These are phyloP conservation scores for Kwoniella dendrophila DNA, from an alignment of 768 basidiomycete genomes.

Conservation along the genomic window DNA sequence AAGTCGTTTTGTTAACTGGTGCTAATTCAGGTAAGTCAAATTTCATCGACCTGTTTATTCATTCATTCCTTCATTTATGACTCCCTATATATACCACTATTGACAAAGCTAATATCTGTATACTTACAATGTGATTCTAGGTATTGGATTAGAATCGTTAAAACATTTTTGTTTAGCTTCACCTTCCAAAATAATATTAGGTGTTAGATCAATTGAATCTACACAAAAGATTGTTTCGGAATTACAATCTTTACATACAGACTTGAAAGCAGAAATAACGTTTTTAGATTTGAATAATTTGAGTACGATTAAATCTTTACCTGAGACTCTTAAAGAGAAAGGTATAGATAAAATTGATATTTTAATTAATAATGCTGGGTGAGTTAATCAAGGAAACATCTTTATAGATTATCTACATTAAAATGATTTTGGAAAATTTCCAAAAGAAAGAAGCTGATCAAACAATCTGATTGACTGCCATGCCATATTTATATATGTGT, in stretches of 20 bases:
- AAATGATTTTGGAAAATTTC: too few species aligned
- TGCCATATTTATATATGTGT: not conserved
- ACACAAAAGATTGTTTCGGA: conserved; percentile 5
- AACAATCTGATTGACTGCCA: too few species aligned
- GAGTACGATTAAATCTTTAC: conserved; percentile 17
- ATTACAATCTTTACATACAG: conserved; percentile 11
- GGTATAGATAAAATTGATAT: conserved; percentile 18
- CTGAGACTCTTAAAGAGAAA: not conserved
- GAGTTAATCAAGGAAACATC: not conserved
- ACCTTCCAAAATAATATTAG: conserved; percentile 21
- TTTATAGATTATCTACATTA: too few species aligned
- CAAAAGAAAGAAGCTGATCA: too few species aligned
- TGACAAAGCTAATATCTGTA: too few species aligned
- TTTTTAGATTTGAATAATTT: conserved; percentile 17
- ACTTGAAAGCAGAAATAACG: conserved; percentile 12
- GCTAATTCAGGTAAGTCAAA: conserved; percentile 17
- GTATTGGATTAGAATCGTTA: conserved; percentile 24
- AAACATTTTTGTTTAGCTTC: conserved; percentile 19
- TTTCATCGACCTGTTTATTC: not conserved
- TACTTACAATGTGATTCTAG: not conserved
- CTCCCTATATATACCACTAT: not conserved
- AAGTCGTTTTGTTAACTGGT: conserved; percentile 19
- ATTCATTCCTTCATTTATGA: not conserved
- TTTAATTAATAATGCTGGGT: conserved; percentile 35
- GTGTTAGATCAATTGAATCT: conserved; percentile 16